Evolutionary conservation across 2,329 filamentous ascomycete species (phyloP).

Genomic region (Immersiporthe knoxdaviesiana): DNA sequence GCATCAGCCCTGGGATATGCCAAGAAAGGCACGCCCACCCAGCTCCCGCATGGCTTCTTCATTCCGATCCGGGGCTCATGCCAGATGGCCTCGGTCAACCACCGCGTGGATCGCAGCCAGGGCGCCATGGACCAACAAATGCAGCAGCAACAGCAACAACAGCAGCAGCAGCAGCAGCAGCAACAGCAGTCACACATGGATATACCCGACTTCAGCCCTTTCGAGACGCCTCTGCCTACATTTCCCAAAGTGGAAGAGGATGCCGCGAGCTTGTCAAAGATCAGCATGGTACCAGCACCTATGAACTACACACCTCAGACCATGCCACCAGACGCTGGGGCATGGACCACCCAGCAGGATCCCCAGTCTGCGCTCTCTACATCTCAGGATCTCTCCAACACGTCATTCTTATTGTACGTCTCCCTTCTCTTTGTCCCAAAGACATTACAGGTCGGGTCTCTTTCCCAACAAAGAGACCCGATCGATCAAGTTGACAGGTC

Average conservation of each 20-base stretch:
- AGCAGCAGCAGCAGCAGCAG: constrained; percentile 22
- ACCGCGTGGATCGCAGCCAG: constrained; percentile 28
- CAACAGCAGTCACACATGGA: constrained; percentile 26
- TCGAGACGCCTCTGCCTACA: constrained; percentile 28
- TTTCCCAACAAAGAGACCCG: neutral
- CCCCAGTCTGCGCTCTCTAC: constrained; percentile 27
- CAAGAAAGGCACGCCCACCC: constrained; percentile 25
- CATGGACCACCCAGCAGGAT: constrained; percentile 27
- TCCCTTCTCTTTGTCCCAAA: neutral
- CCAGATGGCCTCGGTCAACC: constrained; percentile 26
- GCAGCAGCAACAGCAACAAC: constrained; percentile 30
- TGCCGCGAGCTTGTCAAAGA: constrained; percentile 29
- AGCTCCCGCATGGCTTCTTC: constrained; percentile 27
- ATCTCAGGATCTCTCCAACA: constrained; percentile 29
- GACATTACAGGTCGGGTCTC: neutral
- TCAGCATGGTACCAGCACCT: constrained; percentile 27
- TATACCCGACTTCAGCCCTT: constrained; percentile 29
- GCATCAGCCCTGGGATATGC: constrained; percentile 40
- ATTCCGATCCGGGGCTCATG: constrained; percentile 36
- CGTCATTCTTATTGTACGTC: constrained; percentile 29
- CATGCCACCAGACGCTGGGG: constrained; percentile 26
- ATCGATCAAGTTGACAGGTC: neutral
- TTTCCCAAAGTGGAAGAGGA: constrained; percentile 30
- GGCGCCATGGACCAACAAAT: constrained; percentile 29
- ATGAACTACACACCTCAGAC: constrained; percentile 28